Evolutionary conservation across 495 filamentous ascomycete genomes (phyloP).

Genomic region (Neurospora terricola): DNA sequence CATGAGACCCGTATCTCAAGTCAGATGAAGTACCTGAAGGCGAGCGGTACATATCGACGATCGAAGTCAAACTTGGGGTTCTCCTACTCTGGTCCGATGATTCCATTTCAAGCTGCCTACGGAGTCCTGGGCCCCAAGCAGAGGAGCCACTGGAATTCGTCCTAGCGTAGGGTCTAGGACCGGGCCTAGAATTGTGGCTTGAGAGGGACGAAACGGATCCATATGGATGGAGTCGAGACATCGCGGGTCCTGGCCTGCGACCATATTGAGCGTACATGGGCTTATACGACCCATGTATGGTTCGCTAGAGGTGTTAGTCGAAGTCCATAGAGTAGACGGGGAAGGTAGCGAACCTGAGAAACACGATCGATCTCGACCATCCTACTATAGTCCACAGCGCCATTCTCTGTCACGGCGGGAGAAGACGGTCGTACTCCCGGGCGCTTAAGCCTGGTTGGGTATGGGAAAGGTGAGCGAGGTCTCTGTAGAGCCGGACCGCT

Average conservation of each 20-base stretch:
- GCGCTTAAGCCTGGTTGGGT: conserved; percentile 54
- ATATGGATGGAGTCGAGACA: conserved; percentile 25
- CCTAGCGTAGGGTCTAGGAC: conserved; percentile 11
- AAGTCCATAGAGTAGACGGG: not conserved
- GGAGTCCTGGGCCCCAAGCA: not conserved
- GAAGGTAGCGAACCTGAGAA: conserved; percentile 27
- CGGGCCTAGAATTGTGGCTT: conserved; percentile 16
- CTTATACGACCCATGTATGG: conserved; percentile 32
- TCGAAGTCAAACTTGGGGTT: conserved; percentile 31
- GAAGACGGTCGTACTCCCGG: conserved; percentile 55
- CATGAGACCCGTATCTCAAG: not conserved
- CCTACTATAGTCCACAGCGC: conserved; percentile 37
- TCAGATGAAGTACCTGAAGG: conserved; percentile 11
- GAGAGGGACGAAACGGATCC: conserved; percentile 25
- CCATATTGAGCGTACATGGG: conserved; percentile 26
- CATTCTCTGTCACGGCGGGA: conserved; percentile 46
- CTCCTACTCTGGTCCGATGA: conserved; percentile 15
- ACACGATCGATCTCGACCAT: conserved; percentile 40
- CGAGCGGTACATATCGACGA: conserved; percentile 30
- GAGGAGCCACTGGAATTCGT: not conserved
- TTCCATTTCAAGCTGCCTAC: conserved; percentile 3
- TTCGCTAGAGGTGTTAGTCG: conserved; percentile 22
- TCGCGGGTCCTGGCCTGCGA: conserved; percentile 21
- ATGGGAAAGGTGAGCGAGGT: conserved; percentile 53
- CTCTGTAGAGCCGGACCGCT: conserved; percentile 32